phyloP scores from a whole-genome alignment of 2,329 filamentous ascomycete species.

The Neonectria coccinea region DNA sequence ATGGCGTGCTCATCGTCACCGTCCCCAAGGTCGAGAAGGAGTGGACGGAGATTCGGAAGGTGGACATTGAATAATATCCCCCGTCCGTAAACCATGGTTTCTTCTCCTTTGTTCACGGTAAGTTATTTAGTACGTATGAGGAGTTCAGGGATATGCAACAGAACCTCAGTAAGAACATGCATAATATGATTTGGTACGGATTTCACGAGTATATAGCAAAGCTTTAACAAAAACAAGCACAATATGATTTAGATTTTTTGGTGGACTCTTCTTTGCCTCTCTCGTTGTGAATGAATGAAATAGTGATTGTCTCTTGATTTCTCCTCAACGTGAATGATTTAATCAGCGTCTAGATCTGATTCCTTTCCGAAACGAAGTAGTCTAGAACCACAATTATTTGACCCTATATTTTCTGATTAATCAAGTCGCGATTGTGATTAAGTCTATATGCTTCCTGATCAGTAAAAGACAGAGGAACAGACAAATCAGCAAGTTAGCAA shows the following conservation, averaged over 20 bases:
- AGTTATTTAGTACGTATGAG: background rate
- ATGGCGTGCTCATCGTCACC: slow-evolving; percentile 81
- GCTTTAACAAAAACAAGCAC: background rate
- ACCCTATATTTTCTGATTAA: too few species aligned
- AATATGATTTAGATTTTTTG: slow-evolving; percentile 4
- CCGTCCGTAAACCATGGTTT: background rate
- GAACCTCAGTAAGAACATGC: background rate
- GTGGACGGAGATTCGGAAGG: slow-evolving; percentile 72
- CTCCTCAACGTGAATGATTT: background rate
- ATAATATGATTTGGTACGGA: background rate
- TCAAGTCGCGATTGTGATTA: too few species aligned
- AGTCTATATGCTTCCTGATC: too few species aligned
- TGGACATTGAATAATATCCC: slow-evolving; percentile 63
- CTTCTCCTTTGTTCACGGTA: slow-evolving; percentile 1
- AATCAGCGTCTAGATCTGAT: too few species aligned
- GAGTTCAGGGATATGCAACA: background rate
- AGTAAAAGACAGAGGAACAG: too few species aligned
- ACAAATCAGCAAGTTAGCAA: too few species aligned
- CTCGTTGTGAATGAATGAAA: background rate
- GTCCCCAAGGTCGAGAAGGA: slow-evolving; percentile 78
- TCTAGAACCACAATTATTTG: too few species aligned
- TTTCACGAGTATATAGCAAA: slow-evolving; percentile 23
- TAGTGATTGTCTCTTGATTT: background rate
- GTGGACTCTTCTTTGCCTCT: slow-evolving; percentile 3
- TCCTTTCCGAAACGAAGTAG: too few species aligned